Evolutionary conservation across 768 basidiomycete genomes (phyloP).

Genomic region (Auricularia heimuer): DNA sequence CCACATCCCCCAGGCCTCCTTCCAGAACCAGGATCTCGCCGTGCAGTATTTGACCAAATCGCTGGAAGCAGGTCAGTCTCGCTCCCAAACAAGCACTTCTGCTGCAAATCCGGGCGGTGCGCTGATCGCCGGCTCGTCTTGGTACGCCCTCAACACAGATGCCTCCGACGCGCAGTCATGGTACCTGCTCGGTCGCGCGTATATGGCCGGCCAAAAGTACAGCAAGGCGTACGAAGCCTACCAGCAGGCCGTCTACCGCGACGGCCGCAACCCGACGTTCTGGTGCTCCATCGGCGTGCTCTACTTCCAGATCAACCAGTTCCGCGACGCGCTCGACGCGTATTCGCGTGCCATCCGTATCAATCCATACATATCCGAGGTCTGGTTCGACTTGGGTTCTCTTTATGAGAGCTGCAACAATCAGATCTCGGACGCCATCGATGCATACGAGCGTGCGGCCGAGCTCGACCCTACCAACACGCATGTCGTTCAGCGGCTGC

Average conservation of each 20-base stretch:
- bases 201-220: constrained; percentile 97
- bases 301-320: constrained; percentile 99
- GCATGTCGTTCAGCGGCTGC: constrained; percentile 72
- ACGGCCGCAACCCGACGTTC: constrained; percentile 97
- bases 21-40: constrained; percentile 92
- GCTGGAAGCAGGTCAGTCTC: constrained; percentile 76
- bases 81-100: neutral
- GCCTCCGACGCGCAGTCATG: constrained; percentile 94
- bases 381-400: constrained; percentile 95
- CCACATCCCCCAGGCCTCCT: constrained; percentile 88
- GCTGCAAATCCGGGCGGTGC: neutral
- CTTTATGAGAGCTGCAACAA: constrained; percentile 99
- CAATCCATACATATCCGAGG: constrained; percentile 91
- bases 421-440: constrained; percentile 96
- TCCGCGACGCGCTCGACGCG: constrained; percentile 95
- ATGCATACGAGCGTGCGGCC: constrained; percentile 90
- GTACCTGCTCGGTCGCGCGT: constrained; percentile 97
- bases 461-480: constrained; percentile 85
- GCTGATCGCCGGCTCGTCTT: neutral
- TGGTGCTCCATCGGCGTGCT: constrained; percentile 99
- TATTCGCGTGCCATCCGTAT: constrained; percentile 98
- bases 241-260: constrained; percentile 97
- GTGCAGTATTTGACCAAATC: constrained; percentile 91
- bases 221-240: constrained; percentile 99
- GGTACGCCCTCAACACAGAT: constrained; percentile 37